Base-by-base conservation (phyloP, 257 asterid species). In the Fraxinus excelsior region DNA sequence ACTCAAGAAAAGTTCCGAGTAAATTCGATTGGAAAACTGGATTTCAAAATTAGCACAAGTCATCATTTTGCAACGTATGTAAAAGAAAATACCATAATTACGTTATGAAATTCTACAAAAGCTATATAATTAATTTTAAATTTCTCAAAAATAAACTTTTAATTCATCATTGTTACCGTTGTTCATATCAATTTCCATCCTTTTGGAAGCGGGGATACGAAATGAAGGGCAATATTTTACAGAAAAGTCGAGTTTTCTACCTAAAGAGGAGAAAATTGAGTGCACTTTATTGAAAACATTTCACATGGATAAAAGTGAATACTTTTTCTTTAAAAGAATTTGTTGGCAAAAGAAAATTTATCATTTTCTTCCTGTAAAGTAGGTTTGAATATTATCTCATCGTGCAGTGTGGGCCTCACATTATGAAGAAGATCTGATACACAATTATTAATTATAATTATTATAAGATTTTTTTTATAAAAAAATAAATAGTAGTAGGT, bases 311-410 rank as follows among this genome's bases (percentile, higher is more conserved):
- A 11, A 42, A 42, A 42, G 49, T 11, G 49, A 62, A 8, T 62
- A 62, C 68, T 62, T 62, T 23, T 23, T 62, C 14, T 56, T 19
- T 1, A 56, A 56, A 56, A 56, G 3, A 21, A 56, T 60, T 7
- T 9, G 14, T 23, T 26, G 34, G 49, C 49, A 40, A 10, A 11
- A 42, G 49, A 42, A 42, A 10, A 2, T 42, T 42, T 42, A 62
- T 62, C 68, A 62, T 42, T 42, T 42, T 42, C 49, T 42, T 42
- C 49, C 16, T 62, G 68, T 62, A 25, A 62, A 62, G 68, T 62
- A 10, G 67, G 32, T 42, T 42, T 11, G 34, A 2, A 31, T 62
- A 62, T 25, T 12, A 3, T 25, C 68, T 35, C 11, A 6, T 62
- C 68, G 35, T 25, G 68, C 12, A 62, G 25, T 62, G 68, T 26